Evolutionary conservation across 305 asterid species (phyloP).

Genomic region (Galium porrigens): DNA sequence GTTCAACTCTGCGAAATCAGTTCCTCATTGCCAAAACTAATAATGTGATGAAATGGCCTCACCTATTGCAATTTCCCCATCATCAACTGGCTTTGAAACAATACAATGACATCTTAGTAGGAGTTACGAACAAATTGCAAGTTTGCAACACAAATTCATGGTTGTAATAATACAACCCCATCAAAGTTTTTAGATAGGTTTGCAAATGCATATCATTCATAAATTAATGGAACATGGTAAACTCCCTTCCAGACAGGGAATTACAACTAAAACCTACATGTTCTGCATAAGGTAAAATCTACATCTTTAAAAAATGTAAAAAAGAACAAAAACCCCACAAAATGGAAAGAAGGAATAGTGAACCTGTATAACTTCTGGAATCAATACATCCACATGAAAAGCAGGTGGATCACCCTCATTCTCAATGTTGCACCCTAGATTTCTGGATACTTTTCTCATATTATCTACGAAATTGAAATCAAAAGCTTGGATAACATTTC

Average conservation of each 20-base stretch:
- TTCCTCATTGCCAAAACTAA: neutral
- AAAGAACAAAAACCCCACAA: neutral
- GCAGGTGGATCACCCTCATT: constrained; percentile 24
- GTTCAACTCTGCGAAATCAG: neutral
- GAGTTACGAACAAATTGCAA: neutral
- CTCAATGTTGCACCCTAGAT: constrained; percentile 53
- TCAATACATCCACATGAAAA: constrained; percentile 73
- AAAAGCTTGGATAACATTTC: constrained; percentile 17
- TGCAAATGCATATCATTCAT: neutral
- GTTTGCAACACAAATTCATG: neutral
- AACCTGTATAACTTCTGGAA: constrained; percentile 82
- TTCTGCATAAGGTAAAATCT: neutral
- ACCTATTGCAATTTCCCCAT: neutral
- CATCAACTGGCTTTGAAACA: neutral
- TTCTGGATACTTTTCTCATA: constrained; percentile 60
- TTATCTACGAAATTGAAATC: constrained; percentile 45
- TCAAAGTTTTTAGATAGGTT: neutral
- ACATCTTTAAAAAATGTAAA: neutral
- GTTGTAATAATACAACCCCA: neutral
- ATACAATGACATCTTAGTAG: neutral
- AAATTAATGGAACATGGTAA: neutral
- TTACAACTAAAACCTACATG: neutral
- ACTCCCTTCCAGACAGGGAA: neutral
- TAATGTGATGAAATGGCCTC: neutral
- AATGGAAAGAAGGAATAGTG: constrained; percentile 8